Percentiles rank a stretch among this genome's conserved stretches.
Conservation (phyloP, 1,284 basidiomycete genomes). For the Pseudozyma hubeiensis region DNA sequence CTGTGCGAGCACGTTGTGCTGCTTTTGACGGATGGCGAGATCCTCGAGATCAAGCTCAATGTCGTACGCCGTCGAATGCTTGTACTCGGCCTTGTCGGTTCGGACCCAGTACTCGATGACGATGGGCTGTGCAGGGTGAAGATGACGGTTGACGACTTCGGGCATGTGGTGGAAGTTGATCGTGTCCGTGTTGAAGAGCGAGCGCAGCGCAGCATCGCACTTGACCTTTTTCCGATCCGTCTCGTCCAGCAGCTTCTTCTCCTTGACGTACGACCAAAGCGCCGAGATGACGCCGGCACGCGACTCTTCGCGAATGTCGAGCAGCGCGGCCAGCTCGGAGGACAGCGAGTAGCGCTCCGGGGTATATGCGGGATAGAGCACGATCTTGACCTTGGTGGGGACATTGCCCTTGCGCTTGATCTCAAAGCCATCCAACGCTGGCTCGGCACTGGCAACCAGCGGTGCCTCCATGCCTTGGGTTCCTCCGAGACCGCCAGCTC, state of each 20-base stretch:
- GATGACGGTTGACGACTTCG: conserved; percentile 83
- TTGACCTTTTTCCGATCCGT: conserved; percentile 83
- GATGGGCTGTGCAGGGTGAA: conserved; percentile 83
- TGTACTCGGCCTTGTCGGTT: conserved; percentile 66
- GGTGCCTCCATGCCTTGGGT: conserved; percentile 58
- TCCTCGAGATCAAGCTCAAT: conserved; percentile 92
- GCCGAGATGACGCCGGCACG: conserved; percentile 83
- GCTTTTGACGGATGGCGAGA: conserved; percentile 78
- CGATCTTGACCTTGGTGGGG: conserved; percentile 80
- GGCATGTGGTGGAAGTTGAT: conserved; percentile 85
- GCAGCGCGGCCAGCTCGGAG: conserved; percentile 79
- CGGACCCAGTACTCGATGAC: conserved; percentile 79
- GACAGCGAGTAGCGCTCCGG: conserved; percentile 87
- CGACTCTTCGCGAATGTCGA: conserved; percentile 87
- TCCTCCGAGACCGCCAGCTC: conserved; percentile 50
- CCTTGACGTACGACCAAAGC: conserved; percentile 92
- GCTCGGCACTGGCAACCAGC: conserved; percentile 62
- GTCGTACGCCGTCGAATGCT: conserved; percentile 78
- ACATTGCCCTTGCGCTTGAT: conserved; percentile 83
- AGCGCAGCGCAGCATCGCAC: conserved; percentile 73
- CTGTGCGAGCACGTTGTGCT: conserved; percentile 79
- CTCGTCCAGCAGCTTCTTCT: conserved; percentile 87
- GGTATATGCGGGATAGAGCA: conserved; percentile 84
- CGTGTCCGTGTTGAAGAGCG: conserved; percentile 71
- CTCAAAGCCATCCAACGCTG: conserved; percentile 82